Percentiles rank a stretch among this genome's conserved stretches.
Conservation (phyloP, 495 filamentous ascomycete species). For the Daldinia loculata region DNA sequence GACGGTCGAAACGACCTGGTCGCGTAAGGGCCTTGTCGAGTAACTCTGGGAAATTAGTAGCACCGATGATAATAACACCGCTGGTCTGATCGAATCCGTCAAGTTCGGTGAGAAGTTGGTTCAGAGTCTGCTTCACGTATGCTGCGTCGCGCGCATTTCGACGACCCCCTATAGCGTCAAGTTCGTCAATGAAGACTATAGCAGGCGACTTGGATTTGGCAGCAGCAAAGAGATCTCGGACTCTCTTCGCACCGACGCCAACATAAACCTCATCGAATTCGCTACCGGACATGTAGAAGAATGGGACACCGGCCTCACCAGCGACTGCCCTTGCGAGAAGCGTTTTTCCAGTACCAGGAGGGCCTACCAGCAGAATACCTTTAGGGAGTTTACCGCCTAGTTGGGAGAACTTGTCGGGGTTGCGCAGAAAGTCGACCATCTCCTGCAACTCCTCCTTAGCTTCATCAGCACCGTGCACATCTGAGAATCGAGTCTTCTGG, state of each 20-base stretch:
- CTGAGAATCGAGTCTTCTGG: conserved; percentile 88
- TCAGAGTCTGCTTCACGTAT: conserved; percentile 97
- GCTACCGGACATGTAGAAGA: conserved; percentile 99
- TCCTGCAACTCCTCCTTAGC: conserved; percentile 98
- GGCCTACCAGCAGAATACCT: conserved; percentile 93
- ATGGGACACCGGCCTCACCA: conserved; percentile 95
- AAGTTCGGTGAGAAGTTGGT: conserved; percentile 96
- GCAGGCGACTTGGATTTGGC: conserved; percentile 90
- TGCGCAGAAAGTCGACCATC: conserved; percentile 92
- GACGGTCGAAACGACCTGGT: conserved; percentile 94
- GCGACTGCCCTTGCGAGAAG: conserved; percentile 94
- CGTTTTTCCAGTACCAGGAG: conserved; percentile 98
- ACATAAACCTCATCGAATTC: conserved; percentile 99
- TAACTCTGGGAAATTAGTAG: conserved; percentile 93
- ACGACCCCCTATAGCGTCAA: conserved; percentile 95
- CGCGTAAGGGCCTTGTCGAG: conserved; percentile 95
- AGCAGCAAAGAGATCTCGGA: conserved; percentile 90
- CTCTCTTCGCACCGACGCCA: conserved; percentile 96
- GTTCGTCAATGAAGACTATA: conserved; percentile 98
- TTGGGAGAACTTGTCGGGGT: conserved; percentile 88
- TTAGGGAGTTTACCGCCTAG: conserved; percentile 97
- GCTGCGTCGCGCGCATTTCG: conserved; percentile 91
- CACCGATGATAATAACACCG: conserved; percentile 92
- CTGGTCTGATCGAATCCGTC: conserved; percentile 95
- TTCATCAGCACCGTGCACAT: conserved; percentile 97